Evolutionary conservation across 2,329 filamentous ascomycete genomes (phyloP), one percentile per base, ranked within the genome.

Genomic region (Xylariomycetidae sp.): DNA sequence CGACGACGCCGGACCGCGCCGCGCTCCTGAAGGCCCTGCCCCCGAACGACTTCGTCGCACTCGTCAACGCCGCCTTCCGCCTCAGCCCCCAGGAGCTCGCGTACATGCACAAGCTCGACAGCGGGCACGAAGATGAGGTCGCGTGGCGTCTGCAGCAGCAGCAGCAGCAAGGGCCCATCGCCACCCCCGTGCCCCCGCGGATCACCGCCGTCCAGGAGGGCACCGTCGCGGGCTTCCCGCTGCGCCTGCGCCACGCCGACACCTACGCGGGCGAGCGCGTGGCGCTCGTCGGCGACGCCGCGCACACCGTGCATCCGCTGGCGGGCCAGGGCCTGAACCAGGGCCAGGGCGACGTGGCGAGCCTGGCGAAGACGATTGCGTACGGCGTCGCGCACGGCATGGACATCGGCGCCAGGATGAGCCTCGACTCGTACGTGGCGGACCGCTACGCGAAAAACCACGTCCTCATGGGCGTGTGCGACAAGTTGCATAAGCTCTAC

Each of bases 251-350:
- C 18, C 92, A 98, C 57, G 89, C 90, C n/a, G 85, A 93, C 52
- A 87, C 85, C 2, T 98, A 98, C 56, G 84, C 85, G 25, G 84
- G 80, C 24, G 87, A 95, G 52, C 82, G 92, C n/a, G 70, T 95
- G 7, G 92, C 89, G 1, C 74, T 98, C 1, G 78, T 98, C 22
- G 92, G 92, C 40, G 92, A 98, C 46, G 92, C 92, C 1, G 92
- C 92, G 6, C 92, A 98, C 58, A 94, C 89, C 2, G 80, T 95
- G 44, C 92, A 98, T 58, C 92, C 92, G 0, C 79, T 98, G 4
- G 92, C 87, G 2, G 92, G 92, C 1, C 92, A 96, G 60, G 92
- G 92, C 1, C 70, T 98, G 10, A 98, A 98, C 54, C 84, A 93
- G 50, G 92, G 92, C 2, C 82, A 96, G 43, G 88, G 79, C 13